A percentile compares a stretch with the other conserved stretches of the same genome.
Conservation (phyloP, 2,329 filamentous ascomycete genomes). For the Cercospora sojina region DNA sequence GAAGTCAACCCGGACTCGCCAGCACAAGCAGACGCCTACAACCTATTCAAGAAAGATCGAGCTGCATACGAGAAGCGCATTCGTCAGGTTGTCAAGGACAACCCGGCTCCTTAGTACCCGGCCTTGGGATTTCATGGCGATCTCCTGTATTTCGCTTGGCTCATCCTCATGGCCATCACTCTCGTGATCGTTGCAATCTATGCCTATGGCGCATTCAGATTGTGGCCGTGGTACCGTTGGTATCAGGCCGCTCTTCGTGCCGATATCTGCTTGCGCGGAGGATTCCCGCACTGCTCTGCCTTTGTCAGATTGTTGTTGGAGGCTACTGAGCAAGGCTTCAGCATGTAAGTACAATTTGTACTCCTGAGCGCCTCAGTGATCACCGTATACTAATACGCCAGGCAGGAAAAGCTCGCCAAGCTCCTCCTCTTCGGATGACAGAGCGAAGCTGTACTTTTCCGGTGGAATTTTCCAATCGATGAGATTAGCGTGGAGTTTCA, state of each 20-base stretch:
- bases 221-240: background rate
- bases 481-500: constrained; percentile 13
- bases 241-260: background rate
- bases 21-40: constrained; percentile 95
- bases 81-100: constrained; percentile 81
- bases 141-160: background rate
- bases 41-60: constrained; percentile 88
- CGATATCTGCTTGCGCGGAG: background rate
- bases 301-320: background rate
- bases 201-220: background rate
- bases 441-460: background rate
- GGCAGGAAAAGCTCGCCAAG: background rate
- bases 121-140: background rate
- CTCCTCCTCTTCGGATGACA: background rate
- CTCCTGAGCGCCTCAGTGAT: background rate
- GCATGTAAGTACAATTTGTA: background rate
- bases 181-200: background rate
- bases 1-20: constrained; percentile 97
- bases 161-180: background rate
- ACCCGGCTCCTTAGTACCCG: constrained; percentile 62
- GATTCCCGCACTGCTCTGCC: background rate
- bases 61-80: constrained; percentile 86
- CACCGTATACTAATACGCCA: background rate
- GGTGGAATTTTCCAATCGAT: background rate
- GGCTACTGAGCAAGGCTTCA: background rate